Conservation (phyloP, 2,329 filamentous ascomycete species). For the Aspergillus jensenii region DNA sequence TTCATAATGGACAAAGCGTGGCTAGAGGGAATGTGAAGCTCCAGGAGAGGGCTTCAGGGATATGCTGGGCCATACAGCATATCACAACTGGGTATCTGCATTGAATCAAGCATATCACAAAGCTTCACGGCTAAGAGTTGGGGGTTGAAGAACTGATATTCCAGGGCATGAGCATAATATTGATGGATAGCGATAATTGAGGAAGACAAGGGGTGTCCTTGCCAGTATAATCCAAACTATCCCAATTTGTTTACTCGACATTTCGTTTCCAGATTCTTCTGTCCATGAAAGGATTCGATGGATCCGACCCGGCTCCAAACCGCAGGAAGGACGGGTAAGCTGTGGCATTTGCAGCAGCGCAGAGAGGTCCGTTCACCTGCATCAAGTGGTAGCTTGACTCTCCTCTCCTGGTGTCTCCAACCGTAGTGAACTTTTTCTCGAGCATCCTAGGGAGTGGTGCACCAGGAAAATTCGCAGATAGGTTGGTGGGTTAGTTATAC, state of each 20-base stretch:
- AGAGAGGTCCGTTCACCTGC: constrained; percentile 18
- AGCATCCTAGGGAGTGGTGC: background rate
- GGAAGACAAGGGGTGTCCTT: background rate
- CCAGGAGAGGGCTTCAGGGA: constrained; percentile 2
- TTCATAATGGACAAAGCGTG: background rate
- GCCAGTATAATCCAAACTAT: background rate
- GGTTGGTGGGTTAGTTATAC: background rate
- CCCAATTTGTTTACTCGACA: background rate
- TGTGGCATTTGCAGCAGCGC: constrained; percentile 13
- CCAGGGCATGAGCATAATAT: background rate
- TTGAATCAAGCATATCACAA: constrained; percentile 8
- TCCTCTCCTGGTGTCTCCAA: background rate
- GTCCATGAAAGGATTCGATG: constrained; percentile 2
- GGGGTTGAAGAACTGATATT: background rate
- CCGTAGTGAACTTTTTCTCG: background rate
- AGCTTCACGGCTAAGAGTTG: background rate
- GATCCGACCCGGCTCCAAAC: background rate
- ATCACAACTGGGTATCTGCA: constrained; percentile 8
- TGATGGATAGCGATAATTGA: background rate
- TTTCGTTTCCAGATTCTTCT: background rate
- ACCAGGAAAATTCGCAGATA: background rate
- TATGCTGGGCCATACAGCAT: constrained; percentile 16
- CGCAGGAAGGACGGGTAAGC: constrained; percentile 8
- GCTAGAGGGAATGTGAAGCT: background rate
- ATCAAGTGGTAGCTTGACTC: constrained; percentile 7